Percentiles rank a stretch among this genome's conserved stretches.
Evolutionary conservation across 2,329 filamentous ascomycete genomes (phyloP).

Genomic region (Calonectria leucothoes): DNA sequence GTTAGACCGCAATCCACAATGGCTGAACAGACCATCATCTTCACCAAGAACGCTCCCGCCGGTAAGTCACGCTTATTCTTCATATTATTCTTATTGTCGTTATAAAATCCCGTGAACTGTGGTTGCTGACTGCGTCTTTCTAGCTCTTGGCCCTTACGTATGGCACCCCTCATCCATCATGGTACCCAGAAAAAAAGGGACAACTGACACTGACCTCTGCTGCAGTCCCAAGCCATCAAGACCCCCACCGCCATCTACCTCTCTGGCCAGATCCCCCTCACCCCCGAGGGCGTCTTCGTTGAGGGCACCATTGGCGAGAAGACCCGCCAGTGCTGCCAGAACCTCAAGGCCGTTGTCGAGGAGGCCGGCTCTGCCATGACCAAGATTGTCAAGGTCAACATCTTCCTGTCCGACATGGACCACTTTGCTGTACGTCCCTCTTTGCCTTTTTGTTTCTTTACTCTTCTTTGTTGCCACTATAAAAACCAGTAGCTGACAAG

Average conservation of each 20-base stretch:
- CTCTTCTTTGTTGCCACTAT: no score
- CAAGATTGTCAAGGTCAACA: slow-evolving; percentile 89
- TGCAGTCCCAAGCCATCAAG: slow-evolving; percentile 74
- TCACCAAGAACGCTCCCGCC: slow-evolving; percentile 69
- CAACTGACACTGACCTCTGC: slow-evolving; percentile 26
- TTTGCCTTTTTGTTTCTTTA: no score
- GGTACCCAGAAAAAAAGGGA: background rate
- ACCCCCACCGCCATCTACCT: slow-evolving; percentile 74
- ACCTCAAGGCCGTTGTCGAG: slow-evolving; percentile 85
- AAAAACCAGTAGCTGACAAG: background rate
- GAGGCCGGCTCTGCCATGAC: slow-evolving; percentile 82
- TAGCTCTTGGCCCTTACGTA: slow-evolving; percentile 74
- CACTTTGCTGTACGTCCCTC: slow-evolving; percentile 73
- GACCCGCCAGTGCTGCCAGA: slow-evolving; percentile 74
- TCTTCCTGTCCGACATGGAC: slow-evolving; percentile 93
- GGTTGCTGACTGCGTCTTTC: slow-evolving; percentile 16
- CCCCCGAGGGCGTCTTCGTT: slow-evolving; percentile 65
- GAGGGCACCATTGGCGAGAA: slow-evolving; percentile 72
- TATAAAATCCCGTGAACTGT: background rate
- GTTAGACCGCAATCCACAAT: slow-evolving; percentile 53
- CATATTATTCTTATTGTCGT: no score
- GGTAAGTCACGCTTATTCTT: slow-evolving; percentile 55
- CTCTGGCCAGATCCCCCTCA: slow-evolving; percentile 79
- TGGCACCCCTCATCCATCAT: slow-evolving; percentile 41
- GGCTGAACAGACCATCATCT: slow-evolving; percentile 62